Base-by-base conservation (phyloP, 805 yeast species). In the Phaffomyces opuntiae region DNA sequence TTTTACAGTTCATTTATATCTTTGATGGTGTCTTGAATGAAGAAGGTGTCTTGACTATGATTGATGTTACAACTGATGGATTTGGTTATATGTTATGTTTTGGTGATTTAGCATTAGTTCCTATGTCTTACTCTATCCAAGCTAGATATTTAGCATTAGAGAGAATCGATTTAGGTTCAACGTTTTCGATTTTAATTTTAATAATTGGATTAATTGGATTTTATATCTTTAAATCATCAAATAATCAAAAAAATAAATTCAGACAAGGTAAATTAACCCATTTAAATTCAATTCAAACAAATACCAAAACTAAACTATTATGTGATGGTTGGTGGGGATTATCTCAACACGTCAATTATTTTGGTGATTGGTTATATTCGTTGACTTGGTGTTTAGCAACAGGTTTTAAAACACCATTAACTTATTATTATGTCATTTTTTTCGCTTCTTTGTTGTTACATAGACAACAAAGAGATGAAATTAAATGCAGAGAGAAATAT, bases 311-410 rank as follows among this genome's bases (percentile, higher is more conserved):
- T 25, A 85, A 78, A 59, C 73, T 93, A 52, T 68, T 93, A 39
- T 77, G 81, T 45, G 93, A 88, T 57, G 96, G 98, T 3, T 93
- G 98, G 99, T 93, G 99, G 99, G 85, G 84, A 2, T 63, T 72
- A 17, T 81, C 96, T 7, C 96, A 95, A 54, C 99, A 93, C 63
- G 88, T 87, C 60, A 93, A 93, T 62, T 93, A 93, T 65, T 75
- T 90, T 48, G 99, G 99, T 38, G 99, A 93, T 68, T 88, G 96
- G 90, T 62, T 93, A 37, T 81, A 89, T 59, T 87, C 96, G 0
- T 73, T 86, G 70, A 80, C 95, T 39, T 91, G 96, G 96, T 88
- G 96, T 64, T 70, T 93, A 51, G 83, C 96, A 9, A 87, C 97
- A 2, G 96, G 96, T 11, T 77, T 81, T 54, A 72, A 70, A 49